Evolutionary conservation across 1,284 basidiomycete species (phyloP), one percentile per base, ranked within the genome.

Genomic region (Anthracocystis panici-leucophaei): DNA sequence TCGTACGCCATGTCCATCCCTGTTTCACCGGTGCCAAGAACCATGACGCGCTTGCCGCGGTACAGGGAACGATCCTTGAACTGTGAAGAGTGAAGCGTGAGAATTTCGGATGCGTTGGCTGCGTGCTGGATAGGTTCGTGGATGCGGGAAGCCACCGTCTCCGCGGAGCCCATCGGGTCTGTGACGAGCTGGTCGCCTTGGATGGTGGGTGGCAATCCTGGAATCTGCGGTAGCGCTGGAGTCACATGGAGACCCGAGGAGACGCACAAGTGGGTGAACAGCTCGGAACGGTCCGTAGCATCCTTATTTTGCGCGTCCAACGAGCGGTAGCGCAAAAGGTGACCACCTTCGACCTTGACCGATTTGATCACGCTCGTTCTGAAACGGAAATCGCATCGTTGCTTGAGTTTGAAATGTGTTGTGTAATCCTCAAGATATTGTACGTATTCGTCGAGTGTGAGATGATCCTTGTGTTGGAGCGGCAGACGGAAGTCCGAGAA

Each of bases 401-500:
- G 88, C 49, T 87, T 82, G 2, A 86, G 72, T 2, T 83, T 68
- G 79, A 90, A 91, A 57, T 89, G 85, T 0, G 83, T 65, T 25
- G 86, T 86, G 78, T 91, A 91, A 23, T 85, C 86, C 41, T 87
- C 81, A 27, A 91, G 87, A 81, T 91, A 91, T n/a, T 86, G 78
- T 41, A 90, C 88, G 79, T 90, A 91, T 82, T 89, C 82, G 18
- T 79, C 78, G n/a, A 91, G 80, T 0, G 89, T 89, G 25, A 90
- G 86, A 78, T 91, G 90, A 81, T 91, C 90, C 1, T 87, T 85
- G 65, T 89, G 87, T 10, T 86, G 83, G 27, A 88, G 81, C 11
- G 89, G 88, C 31, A 89, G 78, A 6, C 90, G 88, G 79, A 90
- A 91, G 83, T 91, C 90, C 41, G 89, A 89, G 84, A 90, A 91